Evolutionary conservation across 2,329 filamentous ascomycete genomes (phyloP).

Genomic region (Cordyceps sp.): DNA sequence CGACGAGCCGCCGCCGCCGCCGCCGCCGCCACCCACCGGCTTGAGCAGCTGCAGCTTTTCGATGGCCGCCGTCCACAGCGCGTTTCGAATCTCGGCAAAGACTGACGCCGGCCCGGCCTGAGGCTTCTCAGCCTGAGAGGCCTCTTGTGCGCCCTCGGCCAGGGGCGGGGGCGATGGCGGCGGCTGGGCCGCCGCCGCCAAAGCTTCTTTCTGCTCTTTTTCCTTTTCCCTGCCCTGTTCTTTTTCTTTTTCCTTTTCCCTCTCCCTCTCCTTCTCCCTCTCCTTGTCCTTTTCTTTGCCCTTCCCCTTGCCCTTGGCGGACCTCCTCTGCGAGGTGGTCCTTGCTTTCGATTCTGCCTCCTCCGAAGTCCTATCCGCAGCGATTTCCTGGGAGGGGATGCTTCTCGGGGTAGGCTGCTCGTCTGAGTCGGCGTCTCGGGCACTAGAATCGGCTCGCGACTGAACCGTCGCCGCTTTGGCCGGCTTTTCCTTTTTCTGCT

Average conservation of each 20-base stretch:
- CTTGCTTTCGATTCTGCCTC: conserved; percentile 11
- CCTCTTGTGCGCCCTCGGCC: conserved; percentile 5
- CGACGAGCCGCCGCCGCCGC: conserved; percentile 4
- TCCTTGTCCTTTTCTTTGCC: conserved; percentile 12
- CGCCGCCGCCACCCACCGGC: conserved; percentile 12
- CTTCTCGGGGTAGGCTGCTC: conserved; percentile 1
- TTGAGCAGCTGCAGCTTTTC: conserved; percentile 21
- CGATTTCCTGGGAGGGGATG: background rate
- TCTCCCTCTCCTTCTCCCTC: conserved; percentile 2
- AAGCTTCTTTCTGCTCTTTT: too few species aligned
- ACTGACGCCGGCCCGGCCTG: conserved; percentile 16
- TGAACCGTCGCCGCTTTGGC: conserved; percentile 7
- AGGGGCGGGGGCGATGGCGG: conserved; percentile 5
- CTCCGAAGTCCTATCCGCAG: conserved; percentile 3
- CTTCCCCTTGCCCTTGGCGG: conserved; percentile 8
- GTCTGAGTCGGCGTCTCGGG: conserved; percentile 4
- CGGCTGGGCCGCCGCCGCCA: too few species aligned
- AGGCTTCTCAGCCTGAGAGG: conserved; percentile 11
- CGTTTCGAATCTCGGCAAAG: conserved; percentile 17
- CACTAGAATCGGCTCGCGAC: conserved; percentile 3
- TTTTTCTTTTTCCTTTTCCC: background rate
- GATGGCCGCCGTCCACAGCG: conserved; percentile 14
- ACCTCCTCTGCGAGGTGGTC: conserved; percentile 12
- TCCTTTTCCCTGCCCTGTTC: background rate
- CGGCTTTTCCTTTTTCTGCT: conserved; percentile 59